Percentiles rank a stretch among this genome's conserved stretches.
These are phyloP conservation scores for Calonectria ilicicola DNA, from an alignment of 2,329 filamentous ascomycete species.

Conservation along the genomic window DNA sequence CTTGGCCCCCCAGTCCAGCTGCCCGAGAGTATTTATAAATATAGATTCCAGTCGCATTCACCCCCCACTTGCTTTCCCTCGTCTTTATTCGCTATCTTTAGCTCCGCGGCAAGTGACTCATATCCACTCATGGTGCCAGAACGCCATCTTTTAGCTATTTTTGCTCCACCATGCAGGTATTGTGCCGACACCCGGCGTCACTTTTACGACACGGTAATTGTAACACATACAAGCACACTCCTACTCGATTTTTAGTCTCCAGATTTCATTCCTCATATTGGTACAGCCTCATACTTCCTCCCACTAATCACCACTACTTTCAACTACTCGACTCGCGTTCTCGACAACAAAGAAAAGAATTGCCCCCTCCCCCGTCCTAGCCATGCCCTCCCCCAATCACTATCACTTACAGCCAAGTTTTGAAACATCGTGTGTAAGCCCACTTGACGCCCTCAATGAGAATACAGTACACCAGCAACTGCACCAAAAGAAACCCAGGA, in stretches of 20 bases:
- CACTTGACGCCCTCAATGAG: background rate
- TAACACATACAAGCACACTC: background rate
- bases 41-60: no score
- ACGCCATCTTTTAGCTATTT: background rate
- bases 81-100: background rate
- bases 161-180: background rate
- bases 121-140: background rate
- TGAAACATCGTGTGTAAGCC: background rate
- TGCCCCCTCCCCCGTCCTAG: background rate
- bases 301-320: background rate
- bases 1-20: background rate
- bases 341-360: background rate
- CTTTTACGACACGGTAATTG: background rate
- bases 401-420: background rate
- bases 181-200: background rate
- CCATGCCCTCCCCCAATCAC: background rate
- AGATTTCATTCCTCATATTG: background rate
- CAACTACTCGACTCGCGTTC: background rate
- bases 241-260: background rate
- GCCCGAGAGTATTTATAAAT: background rate
- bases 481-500: background rate
- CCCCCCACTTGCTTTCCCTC: background rate
- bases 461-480: background rate
- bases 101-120: background rate
- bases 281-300: background rate